phyloP scores from a whole-genome alignment of 805 yeast species.

The Ogataea paradorogensis region DNA sequence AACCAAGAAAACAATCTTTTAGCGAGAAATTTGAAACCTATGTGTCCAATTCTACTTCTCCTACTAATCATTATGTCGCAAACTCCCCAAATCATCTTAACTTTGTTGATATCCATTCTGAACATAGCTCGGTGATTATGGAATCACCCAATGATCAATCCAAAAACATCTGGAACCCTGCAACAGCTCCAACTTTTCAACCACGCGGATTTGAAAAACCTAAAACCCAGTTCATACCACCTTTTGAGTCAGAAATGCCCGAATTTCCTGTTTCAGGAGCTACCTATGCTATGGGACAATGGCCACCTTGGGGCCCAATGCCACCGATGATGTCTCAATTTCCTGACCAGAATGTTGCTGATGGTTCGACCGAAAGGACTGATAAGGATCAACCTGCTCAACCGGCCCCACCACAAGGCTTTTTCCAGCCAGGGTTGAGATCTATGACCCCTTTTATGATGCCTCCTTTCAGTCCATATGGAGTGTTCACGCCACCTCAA shows the following conservation, averaged over 20 bases:
- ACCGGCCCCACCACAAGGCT: conserved; percentile 13
- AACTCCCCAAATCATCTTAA: conserved; percentile 28
- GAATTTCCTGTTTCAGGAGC: conserved; percentile 15
- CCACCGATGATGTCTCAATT: conserved; percentile 15
- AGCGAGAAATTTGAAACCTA: conserved; percentile 64
- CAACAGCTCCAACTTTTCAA: conserved; percentile 57
- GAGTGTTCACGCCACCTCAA: conserved; percentile 21
- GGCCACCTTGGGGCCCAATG: conserved; percentile 11
- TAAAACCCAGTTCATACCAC: conserved; percentile 5
- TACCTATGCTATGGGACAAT: conserved; percentile 20
- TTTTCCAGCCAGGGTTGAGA: conserved; percentile 27
- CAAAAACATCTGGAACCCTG: conserved; percentile 62
- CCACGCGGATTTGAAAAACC: conserved; percentile 37
- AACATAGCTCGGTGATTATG: conserved; percentile 32
- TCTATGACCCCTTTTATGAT: conserved; percentile 42
- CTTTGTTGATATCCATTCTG: conserved; percentile 31
- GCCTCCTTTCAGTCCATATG: conserved; percentile 50
- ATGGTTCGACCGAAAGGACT: conserved; percentile 3
- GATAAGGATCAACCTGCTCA: conserved; percentile 2
- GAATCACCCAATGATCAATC: conserved; percentile 26
- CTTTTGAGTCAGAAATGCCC: conserved; percentile 18
- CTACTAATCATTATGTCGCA: conserved; percentile 16
- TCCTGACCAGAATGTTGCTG: conserved; percentile 2
- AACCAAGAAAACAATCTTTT: conserved; percentile 45
- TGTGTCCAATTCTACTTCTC: conserved; percentile 30